Evolutionary conservation across 2,329 filamentous ascomycete species (phyloP).

Genomic region (Fonsecaea multimorphosa): DNA sequence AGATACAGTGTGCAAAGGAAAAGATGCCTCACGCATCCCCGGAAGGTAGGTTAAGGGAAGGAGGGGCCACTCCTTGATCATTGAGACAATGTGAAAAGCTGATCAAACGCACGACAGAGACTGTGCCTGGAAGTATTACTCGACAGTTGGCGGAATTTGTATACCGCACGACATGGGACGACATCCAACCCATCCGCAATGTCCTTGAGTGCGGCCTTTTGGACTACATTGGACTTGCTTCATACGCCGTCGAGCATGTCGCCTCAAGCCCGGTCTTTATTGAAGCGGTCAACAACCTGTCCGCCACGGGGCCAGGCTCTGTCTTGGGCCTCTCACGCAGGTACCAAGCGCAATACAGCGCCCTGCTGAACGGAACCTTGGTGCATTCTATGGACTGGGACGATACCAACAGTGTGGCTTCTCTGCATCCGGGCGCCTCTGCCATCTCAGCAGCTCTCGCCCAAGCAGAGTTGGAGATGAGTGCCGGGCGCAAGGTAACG

Average conservation of each 20-base stretch:
- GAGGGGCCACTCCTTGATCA: background rate
- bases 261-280: slow-evolving; percentile 26
- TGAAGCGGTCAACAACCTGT: slow-evolving; percentile 15
- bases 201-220: slow-evolving; percentile 1
- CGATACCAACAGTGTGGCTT: slow-evolving; percentile 50
- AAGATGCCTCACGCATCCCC: background rate
- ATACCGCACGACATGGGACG: background rate
- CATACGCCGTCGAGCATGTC: background rate
- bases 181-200: slow-evolving; percentile 7
- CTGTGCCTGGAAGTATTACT: background rate
- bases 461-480: slow-evolving; percentile 40
- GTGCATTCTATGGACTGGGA: slow-evolving; percentile 54
- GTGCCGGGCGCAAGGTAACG: slow-evolving; percentile 15
- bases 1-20: too few relatives aligned
- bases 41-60: background rate
- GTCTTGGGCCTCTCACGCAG: slow-evolving; percentile 16
- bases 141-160: slow-evolving; percentile 8
- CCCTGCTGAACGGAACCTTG: slow-evolving; percentile 51
- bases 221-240: slow-evolving; percentile 12
- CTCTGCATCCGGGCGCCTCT: slow-evolving; percentile 50
- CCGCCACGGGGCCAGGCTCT: slow-evolving; percentile 9
- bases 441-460: slow-evolving; percentile 42
- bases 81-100: background rate
- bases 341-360: slow-evolving; percentile 46
- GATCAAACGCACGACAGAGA: background rate